Evolutionary conservation across 2,329 filamentous ascomycete genomes (phyloP).

Genomic region (Thielaviopsis musarum): DNA sequence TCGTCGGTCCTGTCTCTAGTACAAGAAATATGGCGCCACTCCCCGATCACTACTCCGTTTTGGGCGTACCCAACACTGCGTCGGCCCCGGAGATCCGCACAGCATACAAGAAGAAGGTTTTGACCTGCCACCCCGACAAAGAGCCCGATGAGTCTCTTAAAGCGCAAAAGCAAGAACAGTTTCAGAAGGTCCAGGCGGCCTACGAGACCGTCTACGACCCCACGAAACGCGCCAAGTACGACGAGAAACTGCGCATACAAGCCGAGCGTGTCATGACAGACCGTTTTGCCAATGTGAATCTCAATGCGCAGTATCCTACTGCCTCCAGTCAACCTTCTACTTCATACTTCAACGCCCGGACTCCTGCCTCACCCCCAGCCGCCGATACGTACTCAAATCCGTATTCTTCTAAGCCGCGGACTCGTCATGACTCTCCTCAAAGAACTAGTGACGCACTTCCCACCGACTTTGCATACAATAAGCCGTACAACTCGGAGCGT

Average conservation of each 20-base stretch:
- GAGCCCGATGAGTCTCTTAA: conserved; percentile 63
- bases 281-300: conserved; percentile 23
- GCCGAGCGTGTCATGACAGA: conserved; percentile 18
- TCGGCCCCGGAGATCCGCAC: conserved; percentile 55
- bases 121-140: conserved; percentile 87
- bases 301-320: conserved; percentile 17
- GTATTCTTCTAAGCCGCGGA: background rate
- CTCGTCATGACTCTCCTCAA: background rate
- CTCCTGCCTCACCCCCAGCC: background rate
- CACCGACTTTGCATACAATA: background rate
- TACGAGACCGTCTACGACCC: conserved; percentile 83
- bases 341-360: conserved; percentile 17
- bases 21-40: conserved; percentile 30
- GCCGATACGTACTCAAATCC: background rate
- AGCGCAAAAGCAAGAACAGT: conserved; percentile 65
- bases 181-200: conserved; percentile 80
- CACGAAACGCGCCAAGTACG: conserved; percentile 53
- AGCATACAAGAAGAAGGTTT: conserved; percentile 69
- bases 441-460: background rate
- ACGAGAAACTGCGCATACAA: conserved; percentile 42
- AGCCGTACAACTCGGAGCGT: background rate
- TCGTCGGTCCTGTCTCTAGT: background rate
- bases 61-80: conserved; percentile 59
- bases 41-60: conserved; percentile 62
- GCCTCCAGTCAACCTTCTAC: conserved; percentile 21